Evolutionary conservation across 345 rosid species (phyloP).

Genomic region (Crucihimalaya himalaica): DNA sequence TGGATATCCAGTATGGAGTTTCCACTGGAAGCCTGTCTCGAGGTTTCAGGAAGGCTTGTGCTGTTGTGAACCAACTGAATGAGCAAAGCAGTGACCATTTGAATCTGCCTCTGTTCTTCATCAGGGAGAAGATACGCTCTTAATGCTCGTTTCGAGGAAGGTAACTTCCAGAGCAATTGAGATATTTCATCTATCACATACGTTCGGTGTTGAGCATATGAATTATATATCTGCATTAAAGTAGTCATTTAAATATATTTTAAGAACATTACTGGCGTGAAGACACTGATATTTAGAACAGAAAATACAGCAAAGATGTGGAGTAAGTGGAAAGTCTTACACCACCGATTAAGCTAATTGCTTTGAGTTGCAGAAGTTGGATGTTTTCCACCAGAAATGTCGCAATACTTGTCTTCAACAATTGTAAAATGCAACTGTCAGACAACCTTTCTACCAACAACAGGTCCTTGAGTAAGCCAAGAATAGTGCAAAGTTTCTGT

Average conservation of each 20-base stretch:
- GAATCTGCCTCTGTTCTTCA: slow-evolving; percentile 99
- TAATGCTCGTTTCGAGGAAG: slow-evolving; percentile 72
- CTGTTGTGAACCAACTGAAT: slow-evolving; percentile 94
- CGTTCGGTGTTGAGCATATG: slow-evolving; percentile 79
- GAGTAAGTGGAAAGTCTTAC: slow-evolving; percentile 48
- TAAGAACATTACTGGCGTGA: slow-evolving; percentile 8
- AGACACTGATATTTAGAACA: slow-evolving; percentile 1
- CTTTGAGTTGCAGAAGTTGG: slow-evolving; percentile 95
- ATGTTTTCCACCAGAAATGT: slow-evolving; percentile 95
- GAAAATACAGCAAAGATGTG: neutral
- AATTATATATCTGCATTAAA: slow-evolving; percentile 77
- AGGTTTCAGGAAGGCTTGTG: slow-evolving; percentile 82
- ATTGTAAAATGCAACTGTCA: slow-evolving; percentile 94
- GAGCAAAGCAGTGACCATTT: slow-evolving; percentile 91
- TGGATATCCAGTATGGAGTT: slow-evolving; percentile 62
- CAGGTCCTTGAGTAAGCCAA: slow-evolving; percentile 90
- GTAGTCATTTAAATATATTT: slow-evolving; percentile 18
- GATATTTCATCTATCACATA: slow-evolving; percentile 86
- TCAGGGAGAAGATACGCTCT: slow-evolving; percentile 93
- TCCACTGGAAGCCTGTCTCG: slow-evolving; percentile 63
- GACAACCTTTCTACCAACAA: slow-evolving; percentile 84
- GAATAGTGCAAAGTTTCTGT: slow-evolving; percentile 93
- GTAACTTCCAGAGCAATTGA: slow-evolving; percentile 90
- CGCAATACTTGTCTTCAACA: slow-evolving; percentile 80
- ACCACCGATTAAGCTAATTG: slow-evolving; percentile 81